Evolutionary conservation across 78 protist species (phyloP).

Genomic region (Anaeramoeba flamelloides): DNA sequence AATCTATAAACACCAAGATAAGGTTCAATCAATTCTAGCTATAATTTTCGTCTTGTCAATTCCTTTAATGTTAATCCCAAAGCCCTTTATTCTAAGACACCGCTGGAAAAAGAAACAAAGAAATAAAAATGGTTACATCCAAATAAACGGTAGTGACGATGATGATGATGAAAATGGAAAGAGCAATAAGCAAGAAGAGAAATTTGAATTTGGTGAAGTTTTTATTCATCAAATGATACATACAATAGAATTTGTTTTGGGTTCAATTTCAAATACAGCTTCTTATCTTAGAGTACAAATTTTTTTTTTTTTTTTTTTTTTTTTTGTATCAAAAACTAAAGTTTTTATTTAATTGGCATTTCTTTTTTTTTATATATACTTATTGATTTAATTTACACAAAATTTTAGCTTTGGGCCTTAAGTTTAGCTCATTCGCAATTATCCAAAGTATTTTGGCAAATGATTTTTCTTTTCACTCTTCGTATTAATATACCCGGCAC

Average conservation of each 20-base stretch:
- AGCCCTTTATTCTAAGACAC: constrained; percentile 44
- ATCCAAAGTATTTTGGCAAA: neutral
- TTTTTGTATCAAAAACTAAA: too few species aligned
- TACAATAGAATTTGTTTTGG: constrained; percentile 94
- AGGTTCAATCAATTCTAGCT: constrained; percentile 41
- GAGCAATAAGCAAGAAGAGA: neutral
- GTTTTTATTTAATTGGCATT: too few species aligned
- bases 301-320: too few species aligned
- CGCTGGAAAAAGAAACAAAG: constrained; percentile 4
- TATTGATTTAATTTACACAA: too few species aligned
- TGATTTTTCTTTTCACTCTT: neutral
- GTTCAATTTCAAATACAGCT: constrained; percentile 96
- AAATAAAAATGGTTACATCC: too few species aligned
- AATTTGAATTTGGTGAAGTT: constrained; percentile 14
- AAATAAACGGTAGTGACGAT: too few species aligned
- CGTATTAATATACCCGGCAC: neutral
- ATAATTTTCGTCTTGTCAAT: constrained; percentile 54
- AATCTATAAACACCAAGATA: neutral
- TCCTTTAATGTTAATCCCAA: constrained; percentile 62
- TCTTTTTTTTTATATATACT: too few species aligned
- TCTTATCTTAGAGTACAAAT: constrained; percentile 37
- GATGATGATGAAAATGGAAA: neutral
- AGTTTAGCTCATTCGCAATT: constrained; percentile 6
- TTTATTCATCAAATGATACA: constrained; percentile 77
- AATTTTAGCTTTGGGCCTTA: constrained; percentile 44